Base-by-base conservation (phyloP, 495 filamentous ascomycete species). In the Neurospora pannonica region DNA sequence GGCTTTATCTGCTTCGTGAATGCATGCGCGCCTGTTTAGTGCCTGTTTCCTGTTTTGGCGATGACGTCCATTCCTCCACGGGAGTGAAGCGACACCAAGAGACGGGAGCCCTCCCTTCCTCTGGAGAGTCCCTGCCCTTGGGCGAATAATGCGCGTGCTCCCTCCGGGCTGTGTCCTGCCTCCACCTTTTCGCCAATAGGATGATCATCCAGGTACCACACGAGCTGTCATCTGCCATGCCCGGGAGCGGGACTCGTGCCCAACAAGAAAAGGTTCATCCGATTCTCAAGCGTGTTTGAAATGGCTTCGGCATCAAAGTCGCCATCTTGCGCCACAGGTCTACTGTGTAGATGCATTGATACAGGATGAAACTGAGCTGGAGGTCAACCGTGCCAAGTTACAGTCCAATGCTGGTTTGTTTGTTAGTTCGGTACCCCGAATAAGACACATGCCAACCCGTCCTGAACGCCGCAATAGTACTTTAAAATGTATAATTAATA, bases 41-140 rank as follows among this genome's bases (percentile, higher is more conserved):
- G 34, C 70, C 70, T n/a, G n/a, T 39, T 74, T 60, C 70, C 70
- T 74, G 70, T 17, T 74, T 71, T 71, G 31, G 62, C 39, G 37
- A 72, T 75, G 70, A 69, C 73, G 70, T 72, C 70, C 70, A 31
- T 31, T 36, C 19, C 36, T 21, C 17, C 24, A 72, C 37, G 42
- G 39, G 28, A 34, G 28, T 67, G 24, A 67, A 60, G 48, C 48
- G 48, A 60, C 46, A 48, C 46, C n/a, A 48, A n/a, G 24, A 60
- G 48, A 60, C 54, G 13, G 54, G 28, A 19, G 54, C 54, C 54
- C 54, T 67, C 54, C 54, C 54, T 13, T 2, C 48, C 13, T 62
- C 48, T 31, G 24, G 48, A 5, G 5, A 48, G 46, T 54, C 54
- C 54, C 28, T 28, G 54, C 24, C 28, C 11, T 62, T 34, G 54